phyloP scores from a whole-genome alignment of 768 basidiomycete species.

The Clavaria fumosa region DNA sequence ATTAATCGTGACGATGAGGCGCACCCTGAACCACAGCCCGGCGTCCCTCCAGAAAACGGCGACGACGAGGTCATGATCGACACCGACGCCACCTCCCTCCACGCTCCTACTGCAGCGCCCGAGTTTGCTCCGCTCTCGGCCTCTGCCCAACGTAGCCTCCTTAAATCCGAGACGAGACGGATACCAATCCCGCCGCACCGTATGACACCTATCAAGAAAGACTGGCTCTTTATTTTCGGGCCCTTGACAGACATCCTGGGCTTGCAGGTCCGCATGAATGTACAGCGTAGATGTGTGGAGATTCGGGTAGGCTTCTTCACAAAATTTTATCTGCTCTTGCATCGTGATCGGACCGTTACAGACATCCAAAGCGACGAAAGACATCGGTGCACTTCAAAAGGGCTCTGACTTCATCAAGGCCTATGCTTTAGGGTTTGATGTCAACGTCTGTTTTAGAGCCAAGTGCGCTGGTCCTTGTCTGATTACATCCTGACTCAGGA shows the following conservation, averaged over 20 bases:
- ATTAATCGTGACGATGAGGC: constrained; percentile 17
- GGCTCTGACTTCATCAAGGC: constrained; percentile 97
- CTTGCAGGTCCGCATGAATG: constrained; percentile 95
- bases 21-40: constrained; percentile 11
- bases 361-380: constrained; percentile 94
- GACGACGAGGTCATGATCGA: constrained; percentile 57
- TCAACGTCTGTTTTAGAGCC: constrained; percentile 61
- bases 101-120: constrained; percentile 38
- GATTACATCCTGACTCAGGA: constrained; percentile 36
- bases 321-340: not conserved
- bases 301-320: constrained; percentile 53
- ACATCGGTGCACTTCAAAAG: constrained; percentile 86
- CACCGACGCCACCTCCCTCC: constrained; percentile 25
- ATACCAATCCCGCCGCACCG: constrained; percentile 92
- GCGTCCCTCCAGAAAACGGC: constrained; percentile 14
- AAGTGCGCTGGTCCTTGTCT: no score
- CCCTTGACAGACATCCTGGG: constrained; percentile 91
- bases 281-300: constrained; percentile 78
- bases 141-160: constrained; percentile 34
- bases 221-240: constrained; percentile 91
- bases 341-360: no score
- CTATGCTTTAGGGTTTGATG: constrained; percentile 86
- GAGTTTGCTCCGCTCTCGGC: constrained; percentile 57
- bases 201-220: constrained; percentile 93
- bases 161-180: constrained; percentile 76